Conservation (phyloP, 305 asterid genomes). For the Fraxinus paxiana region DNA sequence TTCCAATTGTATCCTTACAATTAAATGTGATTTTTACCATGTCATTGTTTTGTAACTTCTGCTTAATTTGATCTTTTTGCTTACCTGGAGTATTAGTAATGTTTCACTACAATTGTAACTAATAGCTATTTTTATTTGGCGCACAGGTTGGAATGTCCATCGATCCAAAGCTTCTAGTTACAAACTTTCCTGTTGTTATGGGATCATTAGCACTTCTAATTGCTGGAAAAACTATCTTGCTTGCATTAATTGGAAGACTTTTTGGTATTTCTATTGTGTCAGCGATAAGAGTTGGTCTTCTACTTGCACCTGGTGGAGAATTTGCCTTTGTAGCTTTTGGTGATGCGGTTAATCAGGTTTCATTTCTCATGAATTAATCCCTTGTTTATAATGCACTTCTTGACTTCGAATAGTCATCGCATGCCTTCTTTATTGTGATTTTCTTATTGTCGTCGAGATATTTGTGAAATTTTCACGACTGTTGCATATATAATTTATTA, state of each 20-base stretch:
- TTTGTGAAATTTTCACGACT: background rate
- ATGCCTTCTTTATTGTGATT: background rate
- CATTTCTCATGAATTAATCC: slow-evolving; percentile 13
- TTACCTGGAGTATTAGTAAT: slow-evolving; percentile 3
- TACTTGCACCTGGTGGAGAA: slow-evolving; percentile 99
- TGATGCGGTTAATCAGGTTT: slow-evolving; percentile 99
- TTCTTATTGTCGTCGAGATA: background rate
- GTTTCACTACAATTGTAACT: slow-evolving; percentile 19
- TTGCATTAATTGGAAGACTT: slow-evolving; percentile 76
- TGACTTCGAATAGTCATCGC: background rate
- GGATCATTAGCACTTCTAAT: slow-evolving; percentile 79
- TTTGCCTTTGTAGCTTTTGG: slow-evolving; percentile 99
- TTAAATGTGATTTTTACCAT: slow-evolving; percentile 8
- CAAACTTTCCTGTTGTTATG: slow-evolving; percentile 83
- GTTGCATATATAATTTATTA: background rate
- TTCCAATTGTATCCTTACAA: slow-evolving; percentile 8
- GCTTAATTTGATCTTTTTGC: background rate
- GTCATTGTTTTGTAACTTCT: background rate
- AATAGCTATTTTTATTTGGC: slow-evolving; percentile 24
- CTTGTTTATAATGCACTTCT: slow-evolving; percentile 19
- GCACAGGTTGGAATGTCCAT: slow-evolving; percentile 99
- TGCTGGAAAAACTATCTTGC: slow-evolving; percentile 85
- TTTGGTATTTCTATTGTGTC: slow-evolving; percentile 87
- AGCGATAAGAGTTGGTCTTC: slow-evolving; percentile 94
- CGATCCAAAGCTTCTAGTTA: slow-evolving; percentile 90